Evolutionary conservation across 176 grass and related monocot genomes (phyloP), one percentile per base, ranked within the genome.

Genomic region (Musa schizocarpa): DNA sequence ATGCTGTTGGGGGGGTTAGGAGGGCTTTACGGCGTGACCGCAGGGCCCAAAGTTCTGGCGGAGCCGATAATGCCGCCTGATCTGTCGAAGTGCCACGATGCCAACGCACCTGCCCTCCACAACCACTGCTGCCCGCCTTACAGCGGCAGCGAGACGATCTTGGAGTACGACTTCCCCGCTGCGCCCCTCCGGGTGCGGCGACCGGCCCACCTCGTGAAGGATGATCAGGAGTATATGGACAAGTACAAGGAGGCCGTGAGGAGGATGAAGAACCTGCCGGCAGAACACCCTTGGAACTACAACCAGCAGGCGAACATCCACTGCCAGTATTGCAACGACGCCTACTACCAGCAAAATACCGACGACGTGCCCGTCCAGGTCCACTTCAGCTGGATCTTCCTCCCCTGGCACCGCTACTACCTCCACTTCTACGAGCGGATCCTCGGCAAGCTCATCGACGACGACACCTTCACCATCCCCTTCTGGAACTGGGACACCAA

Each of bases 1-100:
- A 24, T 84, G 58, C 69, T 84, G 17, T 20, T 84, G 7, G 82
- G 66, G 1, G 82, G 66, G 3, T n/a, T 84, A 11, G 82, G 82
- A 9, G 82, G 82, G 16, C 17, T 61, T 11, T 54, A 72, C 22
- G 77, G 71, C 7, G 62, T 53, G 7, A 50, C 66, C 2, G 17
- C 56, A 1, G 73, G 54, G 19, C 23, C 72, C 27, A 21, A 22
- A 19, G 78, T 65, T 13, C 13, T 81, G 65, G 78, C 78, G 5
- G 8, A 10, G 8, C 83, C 83, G 25, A 17, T 85, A 0, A 23
- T 56, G 59, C 71, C 78, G 1, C 83, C 78, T 43, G 83, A 85
- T n/a, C 78, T 85, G 17, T 9, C 50, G 23, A 77, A 49, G 75
- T 85, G 83, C 66, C 55, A 72, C 23, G 0, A 12, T 12, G 48